Evolutionary conservation across 1,139 yeast species (phyloP).

Genomic region (Blastobotrys niveus): DNA sequence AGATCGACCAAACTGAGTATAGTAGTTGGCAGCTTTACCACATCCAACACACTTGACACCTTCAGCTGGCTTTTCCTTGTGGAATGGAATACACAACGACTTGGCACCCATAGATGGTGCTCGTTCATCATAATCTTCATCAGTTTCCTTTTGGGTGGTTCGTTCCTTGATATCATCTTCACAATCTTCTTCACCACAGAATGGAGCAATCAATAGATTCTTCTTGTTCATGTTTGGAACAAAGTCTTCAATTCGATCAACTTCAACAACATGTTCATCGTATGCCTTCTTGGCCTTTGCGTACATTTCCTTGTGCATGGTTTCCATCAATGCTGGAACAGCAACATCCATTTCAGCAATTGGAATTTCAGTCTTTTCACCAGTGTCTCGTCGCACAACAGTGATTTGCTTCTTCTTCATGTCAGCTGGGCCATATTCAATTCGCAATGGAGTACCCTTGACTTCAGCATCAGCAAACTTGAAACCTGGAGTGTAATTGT

Average conservation of each 20-base stretch:
- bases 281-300: slow-evolving; percentile 73
- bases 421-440: slow-evolving; percentile 96
- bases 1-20: slow-evolving; percentile 95
- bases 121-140: slow-evolving; percentile 84
- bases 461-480: slow-evolving; percentile 97
- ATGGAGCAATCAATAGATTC: slow-evolving; percentile 87
- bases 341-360: slow-evolving; percentile 60
- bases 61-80: slow-evolving; percentile 56
- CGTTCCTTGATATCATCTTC: slow-evolving; percentile 96
- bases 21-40: slow-evolving; percentile 64
- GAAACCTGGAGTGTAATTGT: slow-evolving; percentile 97
- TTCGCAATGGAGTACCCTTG: slow-evolving; percentile 89
- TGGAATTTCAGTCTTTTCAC: slow-evolving; percentile 63
- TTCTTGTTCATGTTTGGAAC: slow-evolving; percentile 88
- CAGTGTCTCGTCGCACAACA: slow-evolving; percentile 90
- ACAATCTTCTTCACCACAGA: slow-evolving; percentile 94
- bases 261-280: slow-evolving; percentile 75
- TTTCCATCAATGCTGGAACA: slow-evolving; percentile 71
- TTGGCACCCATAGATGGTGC: slow-evolving; percentile 99
- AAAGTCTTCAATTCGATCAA: slow-evolving; percentile 84
- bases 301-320: slow-evolving; percentile 71
- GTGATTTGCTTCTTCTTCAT: slow-evolving; percentile 70
- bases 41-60: slow-evolving; percentile 84
- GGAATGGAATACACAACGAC: slow-evolving; percentile 89
- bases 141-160: slow-evolving; percentile 78